Conservation (phyloP, 1,284 basidiomycete species). For the Naganishia sp. region DNA sequence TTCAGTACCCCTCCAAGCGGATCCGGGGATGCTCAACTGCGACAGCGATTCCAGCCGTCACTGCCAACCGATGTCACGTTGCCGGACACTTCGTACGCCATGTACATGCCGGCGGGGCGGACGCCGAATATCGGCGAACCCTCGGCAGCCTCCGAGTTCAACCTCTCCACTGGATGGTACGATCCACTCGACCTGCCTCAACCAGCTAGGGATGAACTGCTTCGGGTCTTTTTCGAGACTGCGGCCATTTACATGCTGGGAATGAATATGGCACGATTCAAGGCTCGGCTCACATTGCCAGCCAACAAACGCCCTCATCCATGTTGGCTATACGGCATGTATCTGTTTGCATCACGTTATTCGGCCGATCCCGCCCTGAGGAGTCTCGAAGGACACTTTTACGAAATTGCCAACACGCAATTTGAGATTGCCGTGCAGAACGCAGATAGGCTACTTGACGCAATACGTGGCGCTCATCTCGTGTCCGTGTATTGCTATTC, state of each 20-base stretch:
- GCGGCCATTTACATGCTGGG: constrained; percentile 22
- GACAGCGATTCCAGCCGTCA: constrained; percentile 12
- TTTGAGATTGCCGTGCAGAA: constrained; percentile 38
- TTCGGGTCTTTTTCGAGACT: constrained; percentile 26
- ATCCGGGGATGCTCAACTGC: constrained; percentile 1
- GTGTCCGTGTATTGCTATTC: constrained; percentile 40
- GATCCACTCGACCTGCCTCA: constrained; percentile 44
- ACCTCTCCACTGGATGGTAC: constrained; percentile 43
- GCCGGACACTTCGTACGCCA: constrained; percentile 8
- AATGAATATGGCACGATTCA: constrained; percentile 25
- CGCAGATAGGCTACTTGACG: constrained; percentile 42
- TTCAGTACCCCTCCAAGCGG: constrained; percentile 8
- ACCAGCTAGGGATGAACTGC: constrained; percentile 42
- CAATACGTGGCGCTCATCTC: constrained; percentile 40
- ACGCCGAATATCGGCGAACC: constrained; percentile 1
- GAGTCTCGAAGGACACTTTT: constrained; percentile 41
- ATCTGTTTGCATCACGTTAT: constrained; percentile 37
- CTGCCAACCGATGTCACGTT: constrained; percentile 12
- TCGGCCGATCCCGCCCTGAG: constrained; percentile 40
- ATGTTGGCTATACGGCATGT: constrained; percentile 35
- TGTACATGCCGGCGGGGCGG: constrained; percentile 7
- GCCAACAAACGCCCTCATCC: constrained; percentile 15
- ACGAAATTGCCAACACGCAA: constrained; percentile 41
- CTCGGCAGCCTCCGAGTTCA: constrained; percentile 22
- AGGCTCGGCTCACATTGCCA: constrained; percentile 33